phyloP scores from a whole-genome alignment of 129 eudicot genomes.

The Sambucus nigra region DNA sequence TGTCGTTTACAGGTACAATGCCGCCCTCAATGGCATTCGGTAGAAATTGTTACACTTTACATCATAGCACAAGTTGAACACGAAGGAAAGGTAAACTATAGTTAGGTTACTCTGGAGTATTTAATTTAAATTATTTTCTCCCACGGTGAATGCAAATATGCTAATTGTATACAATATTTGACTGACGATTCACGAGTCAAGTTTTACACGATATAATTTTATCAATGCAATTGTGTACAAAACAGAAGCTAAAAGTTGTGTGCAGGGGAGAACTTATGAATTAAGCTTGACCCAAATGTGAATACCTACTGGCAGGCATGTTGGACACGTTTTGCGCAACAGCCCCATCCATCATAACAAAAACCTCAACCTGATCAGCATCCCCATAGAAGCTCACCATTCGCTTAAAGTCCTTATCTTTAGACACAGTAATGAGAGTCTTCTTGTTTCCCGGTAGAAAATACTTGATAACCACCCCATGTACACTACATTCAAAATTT shows the following conservation, averaged over 20 bases:
- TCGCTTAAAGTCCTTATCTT: conserved; percentile 42
- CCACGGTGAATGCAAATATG: no score
- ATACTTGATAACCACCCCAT: conserved; percentile 35
- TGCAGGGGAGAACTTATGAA: background rate
- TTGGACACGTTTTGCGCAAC: conserved; percentile 28
- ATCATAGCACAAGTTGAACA: no score
- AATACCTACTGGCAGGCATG: conserved; percentile 19
- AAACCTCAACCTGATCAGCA: conserved; percentile 35
- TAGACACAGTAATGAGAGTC: conserved; percentile 35
- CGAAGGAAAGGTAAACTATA: no score
- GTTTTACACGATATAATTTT: no score
- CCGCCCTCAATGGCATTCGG: no score
- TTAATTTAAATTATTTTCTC: no score
- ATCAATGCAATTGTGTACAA: background rate
- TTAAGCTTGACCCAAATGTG: background rate
- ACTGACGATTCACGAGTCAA: no score
- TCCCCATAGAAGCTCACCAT: conserved; percentile 39
- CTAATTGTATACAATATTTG: background rate
- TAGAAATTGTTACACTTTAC: no score
- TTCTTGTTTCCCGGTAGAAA: conserved; percentile 39
- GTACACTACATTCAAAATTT: conserved; percentile 30
- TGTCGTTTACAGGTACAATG: no score
- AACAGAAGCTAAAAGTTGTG: background rate
- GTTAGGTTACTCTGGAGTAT: no score
- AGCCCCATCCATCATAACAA: conserved; percentile 32